Evolutionary conservation across 2,329 filamentous ascomycete genomes (phyloP).

Genomic region (Aureobasidium sp.): DNA sequence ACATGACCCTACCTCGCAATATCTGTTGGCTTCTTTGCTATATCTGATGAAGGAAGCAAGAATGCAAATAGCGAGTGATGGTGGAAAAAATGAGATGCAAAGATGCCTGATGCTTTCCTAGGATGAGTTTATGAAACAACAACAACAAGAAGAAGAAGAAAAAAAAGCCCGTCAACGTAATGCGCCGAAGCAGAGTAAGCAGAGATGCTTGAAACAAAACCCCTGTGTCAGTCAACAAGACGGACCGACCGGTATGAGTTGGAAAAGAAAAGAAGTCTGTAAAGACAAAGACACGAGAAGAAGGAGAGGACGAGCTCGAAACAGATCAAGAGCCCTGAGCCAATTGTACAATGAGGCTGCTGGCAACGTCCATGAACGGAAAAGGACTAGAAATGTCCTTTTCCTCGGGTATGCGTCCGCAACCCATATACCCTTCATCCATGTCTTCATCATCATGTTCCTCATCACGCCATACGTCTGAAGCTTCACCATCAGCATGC

Average conservation of each 20-base stretch:
- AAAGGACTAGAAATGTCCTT: conserved; percentile 95
- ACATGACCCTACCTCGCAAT: too few relatives aligned
- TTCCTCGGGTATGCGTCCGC: conserved; percentile 59
- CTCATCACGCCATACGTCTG: conserved; percentile 25
- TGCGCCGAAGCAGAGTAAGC: background rate
- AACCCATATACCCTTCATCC: conserved; percentile 36
- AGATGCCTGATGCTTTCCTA: too few relatives aligned
- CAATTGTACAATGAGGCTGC: conserved; percentile 84
- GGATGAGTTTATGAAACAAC: too few relatives aligned
- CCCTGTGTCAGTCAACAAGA: background rate
- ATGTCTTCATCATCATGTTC: conserved; percentile 29
- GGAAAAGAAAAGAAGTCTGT: background rate
- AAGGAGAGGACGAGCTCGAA: too few relatives aligned
- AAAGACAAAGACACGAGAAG: background rate
- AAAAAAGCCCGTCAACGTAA: too few relatives aligned
- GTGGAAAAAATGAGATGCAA: too few relatives aligned
- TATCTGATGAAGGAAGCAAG: too few relatives aligned
- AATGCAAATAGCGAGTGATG: too few relatives aligned
- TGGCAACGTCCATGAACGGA: conserved; percentile 90
- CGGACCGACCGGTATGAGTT: background rate
- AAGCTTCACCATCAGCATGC: conserved; percentile 29
- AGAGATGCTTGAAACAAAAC: background rate
- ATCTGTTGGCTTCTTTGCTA: too few relatives aligned
- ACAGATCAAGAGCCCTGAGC: conserved; percentile 61
- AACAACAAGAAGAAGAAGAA: too few relatives aligned